These are phyloP conservation scores for Cercospora beticola DNA, from an alignment of 2,329 filamentous ascomycete species.

Conservation along the genomic window DNA sequence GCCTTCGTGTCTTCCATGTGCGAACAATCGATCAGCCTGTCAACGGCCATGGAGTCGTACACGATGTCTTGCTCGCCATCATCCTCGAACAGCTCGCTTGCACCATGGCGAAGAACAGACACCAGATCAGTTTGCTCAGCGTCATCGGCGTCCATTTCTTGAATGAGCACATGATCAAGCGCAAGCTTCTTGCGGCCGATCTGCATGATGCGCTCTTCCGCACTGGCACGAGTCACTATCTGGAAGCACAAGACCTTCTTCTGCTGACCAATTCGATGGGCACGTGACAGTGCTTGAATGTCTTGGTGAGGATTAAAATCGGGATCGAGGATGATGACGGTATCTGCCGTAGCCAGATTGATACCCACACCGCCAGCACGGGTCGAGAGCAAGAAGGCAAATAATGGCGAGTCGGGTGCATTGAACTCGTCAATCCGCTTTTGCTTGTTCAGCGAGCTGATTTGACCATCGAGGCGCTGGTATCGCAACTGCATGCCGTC, in stretches of 20 bases:
- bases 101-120: conserved; percentile 83
- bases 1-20: conserved; percentile 70
- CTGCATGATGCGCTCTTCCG: conserved; percentile 94
- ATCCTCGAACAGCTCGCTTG: conserved; percentile 80
- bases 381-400: conserved; percentile 90
- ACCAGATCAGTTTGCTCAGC: conserved; percentile 77
- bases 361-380: conserved; percentile 95
- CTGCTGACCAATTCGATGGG: conserved; percentile 93
- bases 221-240: conserved; percentile 82
- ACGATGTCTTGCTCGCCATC: conserved; percentile 70
- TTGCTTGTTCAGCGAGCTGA: conserved; percentile 83
- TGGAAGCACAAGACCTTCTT: conserved; percentile 96
- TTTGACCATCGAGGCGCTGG: conserved; percentile 80
- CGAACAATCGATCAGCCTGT: conserved; percentile 84
- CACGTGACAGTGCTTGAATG: conserved; percentile 89
- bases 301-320: conserved; percentile 99
- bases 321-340: conserved; percentile 93
- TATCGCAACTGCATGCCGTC: conserved; percentile 70
- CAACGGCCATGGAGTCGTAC: conserved; percentile 80
- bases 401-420: conserved; percentile 74
- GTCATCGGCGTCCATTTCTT: conserved; percentile 83
- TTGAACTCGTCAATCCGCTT: conserved; percentile 94
- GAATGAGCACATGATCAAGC: conserved; percentile 90
- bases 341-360: conserved; percentile 94
- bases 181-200: conserved; percentile 95